Evolutionary conservation across 2,329 filamentous ascomycete species (phyloP), one percentile per base, ranked within the genome.

Genomic region (Dactylellina drechsleri): DNA sequence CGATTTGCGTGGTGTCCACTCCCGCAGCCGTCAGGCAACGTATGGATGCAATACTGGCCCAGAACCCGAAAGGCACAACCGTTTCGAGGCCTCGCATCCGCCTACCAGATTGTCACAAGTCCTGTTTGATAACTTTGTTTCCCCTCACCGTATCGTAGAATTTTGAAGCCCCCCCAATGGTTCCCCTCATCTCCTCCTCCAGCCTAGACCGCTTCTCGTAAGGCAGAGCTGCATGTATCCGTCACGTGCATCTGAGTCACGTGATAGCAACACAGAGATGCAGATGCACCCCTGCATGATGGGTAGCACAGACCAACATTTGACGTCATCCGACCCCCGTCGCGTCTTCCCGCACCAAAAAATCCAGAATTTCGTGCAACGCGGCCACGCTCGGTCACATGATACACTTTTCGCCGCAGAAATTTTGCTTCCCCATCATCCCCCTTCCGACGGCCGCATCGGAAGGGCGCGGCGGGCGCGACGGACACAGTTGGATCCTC

Each of bases 301-400:
- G 23, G 64, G 43, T 53, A 59, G 62, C 40, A 20, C 41, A 41
- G 10, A 2, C 49, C 16, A 53, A 8, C 59, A 16, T 36, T 47
- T 60, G 66, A 72, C 67, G 67, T 72, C 67, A 66, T 54, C 43
- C 7, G 13, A 13, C 7, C 7, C 50, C 57, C 49, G 62, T 67
- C 70, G 58, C 70, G 70, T 74, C 70, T 67, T 74, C 70, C 70
- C 70, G 23, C 43, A n/a, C 18, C 41, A 36, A 50, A 67, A 74
- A 67, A 62, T 40, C 45, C n/a, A 67, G 40, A 59, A 40, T 15
- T 31, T 6, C 6, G n/a, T n/a, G 7, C 28, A 43, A 36, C 43
- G 28, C 64, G n/a, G n/a, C 8, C 6, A 50, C 70, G 20, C 70
- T 57, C n/a, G 5, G 18, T 67, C 70, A 74, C 62, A 36, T 67